Conservation (phyloP, 192 early-diverging fungal genomes). For the Rhizophagus sp. region DNA sequence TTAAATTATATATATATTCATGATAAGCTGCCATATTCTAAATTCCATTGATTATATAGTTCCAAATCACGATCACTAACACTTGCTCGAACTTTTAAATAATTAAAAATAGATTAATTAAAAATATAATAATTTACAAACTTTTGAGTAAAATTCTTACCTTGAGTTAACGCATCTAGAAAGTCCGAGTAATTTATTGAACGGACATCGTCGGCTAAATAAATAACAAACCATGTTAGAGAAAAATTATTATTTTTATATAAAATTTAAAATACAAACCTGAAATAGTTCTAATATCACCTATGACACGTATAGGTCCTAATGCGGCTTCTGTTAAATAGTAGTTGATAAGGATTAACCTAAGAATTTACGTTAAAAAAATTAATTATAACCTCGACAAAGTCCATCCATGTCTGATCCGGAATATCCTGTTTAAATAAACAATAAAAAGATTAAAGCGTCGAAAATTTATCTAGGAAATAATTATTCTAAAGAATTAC, state of each 20-base stretch:
- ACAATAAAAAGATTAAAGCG: neutral
- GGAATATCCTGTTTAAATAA: conserved; percentile 57
- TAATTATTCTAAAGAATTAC: neutral
- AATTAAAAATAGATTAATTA: conserved; percentile 7
- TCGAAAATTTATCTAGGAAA: neutral
- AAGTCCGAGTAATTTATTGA: conserved; percentile 78
- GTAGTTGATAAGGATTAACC: neutral
- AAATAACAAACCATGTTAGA: neutral
- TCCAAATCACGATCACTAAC: conserved; percentile 82
- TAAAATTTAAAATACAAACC: conserved; percentile 48
- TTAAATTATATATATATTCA: neutral
- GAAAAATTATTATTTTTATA: conserved; percentile 21
- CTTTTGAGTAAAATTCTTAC: conserved; percentile 6
- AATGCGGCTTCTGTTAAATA: conserved; percentile 55
- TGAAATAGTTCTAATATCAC: conserved; percentile 46
- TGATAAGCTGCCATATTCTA: conserved; percentile 60
- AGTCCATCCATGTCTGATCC: conserved; percentile 91
- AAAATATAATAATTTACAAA: neutral
- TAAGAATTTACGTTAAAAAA: neutral
- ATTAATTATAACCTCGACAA: conserved; percentile 49
- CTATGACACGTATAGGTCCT: conserved; percentile 57
- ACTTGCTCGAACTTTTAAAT: conserved; percentile 67
- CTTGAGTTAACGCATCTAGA: conserved; percentile 75
- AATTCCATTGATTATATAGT: conserved; percentile 72
- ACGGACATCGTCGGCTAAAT: conserved; percentile 61